Evolutionary conservation across 2,329 filamentous ascomycete genomes (phyloP), one percentile per base, ranked within the genome.

Genomic region (Grosmannia clavigera): DNA sequence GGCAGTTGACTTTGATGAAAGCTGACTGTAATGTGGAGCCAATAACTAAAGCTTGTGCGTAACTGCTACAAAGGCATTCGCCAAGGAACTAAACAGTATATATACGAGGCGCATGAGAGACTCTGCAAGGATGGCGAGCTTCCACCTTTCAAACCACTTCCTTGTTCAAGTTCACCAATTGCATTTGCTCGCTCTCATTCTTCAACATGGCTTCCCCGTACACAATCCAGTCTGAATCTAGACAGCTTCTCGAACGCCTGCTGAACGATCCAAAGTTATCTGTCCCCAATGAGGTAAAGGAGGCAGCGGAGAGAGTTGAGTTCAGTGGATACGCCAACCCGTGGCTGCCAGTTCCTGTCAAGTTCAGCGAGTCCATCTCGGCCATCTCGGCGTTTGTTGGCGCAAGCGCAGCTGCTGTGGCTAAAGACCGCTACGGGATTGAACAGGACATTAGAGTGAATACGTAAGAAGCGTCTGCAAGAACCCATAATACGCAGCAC

Each of bases 351-450:
- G 53, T 59, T 31, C 60, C 60, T 10, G 16, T 61, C 33, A 57
- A 56, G 46, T 57, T 57, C 38, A 53, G 43, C 52, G 57, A 61
- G 53, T 38, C 51, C 14, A 56, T 55, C 19, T 46, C 60, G 5
- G 57, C 60, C 22, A 58, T 59, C 16, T 57, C 53, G 67, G 67
- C 61, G 66, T 43, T 43, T 27, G 54, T 56, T 16, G 54, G 3
- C 10, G 35, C 54, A 7, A 55, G 31, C 53, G 53, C 53, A 22
- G 53, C 33, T 55, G 53, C 66, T 56, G 63, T 69, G 43, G 64
- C 68, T 63, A 65, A 67, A 61, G 43, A 76, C 71, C 85, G 87
- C 75, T 75, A 70, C 67, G 83, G 78, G 4, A 38, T 57, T 25
- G 52, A 38, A n/a, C 57, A 58, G 25, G 57, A 61, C 29, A 54